Evolutionary conservation across 345 rosid species (phyloP).

Genomic region (Cochlearia excelsa): DNA sequence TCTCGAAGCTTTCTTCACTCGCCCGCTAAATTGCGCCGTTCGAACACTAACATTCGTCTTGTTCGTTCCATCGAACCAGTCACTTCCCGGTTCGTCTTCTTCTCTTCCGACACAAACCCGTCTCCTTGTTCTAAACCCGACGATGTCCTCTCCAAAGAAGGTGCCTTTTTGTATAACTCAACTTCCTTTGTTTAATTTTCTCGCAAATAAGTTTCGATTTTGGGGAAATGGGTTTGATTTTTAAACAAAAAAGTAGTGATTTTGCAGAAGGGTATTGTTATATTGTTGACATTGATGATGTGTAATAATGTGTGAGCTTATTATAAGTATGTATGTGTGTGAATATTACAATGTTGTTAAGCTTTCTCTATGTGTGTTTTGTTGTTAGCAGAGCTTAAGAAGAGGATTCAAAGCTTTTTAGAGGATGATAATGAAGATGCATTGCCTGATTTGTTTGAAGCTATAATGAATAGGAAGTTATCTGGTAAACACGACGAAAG

Average conservation of each 20-base stretch:
- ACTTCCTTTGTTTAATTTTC: conserved; percentile 1
- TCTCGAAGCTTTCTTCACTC: conserved; percentile 25
- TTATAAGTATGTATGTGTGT: neutral
- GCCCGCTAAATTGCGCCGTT: conserved; percentile 14
- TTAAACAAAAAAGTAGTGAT: neutral
- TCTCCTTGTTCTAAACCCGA: conserved; percentile 8
- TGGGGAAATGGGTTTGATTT: neutral
- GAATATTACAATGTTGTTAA: neutral
- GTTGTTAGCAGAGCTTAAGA: conserved; percentile 52
- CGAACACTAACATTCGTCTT: neutral
- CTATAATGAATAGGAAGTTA: conserved; percentile 58
- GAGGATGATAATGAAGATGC: conserved; percentile 55
- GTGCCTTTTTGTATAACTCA: conserved; percentile 23
- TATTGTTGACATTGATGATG: neutral
- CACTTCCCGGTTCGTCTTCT: conserved; percentile 32
- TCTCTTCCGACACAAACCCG: conserved; percentile 38
- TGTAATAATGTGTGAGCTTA: neutral
- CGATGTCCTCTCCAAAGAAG: conserved; percentile 42
- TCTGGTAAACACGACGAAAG: conserved; percentile 60
- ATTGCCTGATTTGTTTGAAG: conserved; percentile 58
- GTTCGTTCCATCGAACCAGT: conserved; percentile 13
- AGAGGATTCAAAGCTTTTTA: conserved; percentile 42
- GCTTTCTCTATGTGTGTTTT: neutral
- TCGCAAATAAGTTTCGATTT: neutral
- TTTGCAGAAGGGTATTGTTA: neutral